Evolutionary conservation across 2,329 filamentous ascomycete species (phyloP).

Genomic region (Bipolaris oryzae): DNA sequence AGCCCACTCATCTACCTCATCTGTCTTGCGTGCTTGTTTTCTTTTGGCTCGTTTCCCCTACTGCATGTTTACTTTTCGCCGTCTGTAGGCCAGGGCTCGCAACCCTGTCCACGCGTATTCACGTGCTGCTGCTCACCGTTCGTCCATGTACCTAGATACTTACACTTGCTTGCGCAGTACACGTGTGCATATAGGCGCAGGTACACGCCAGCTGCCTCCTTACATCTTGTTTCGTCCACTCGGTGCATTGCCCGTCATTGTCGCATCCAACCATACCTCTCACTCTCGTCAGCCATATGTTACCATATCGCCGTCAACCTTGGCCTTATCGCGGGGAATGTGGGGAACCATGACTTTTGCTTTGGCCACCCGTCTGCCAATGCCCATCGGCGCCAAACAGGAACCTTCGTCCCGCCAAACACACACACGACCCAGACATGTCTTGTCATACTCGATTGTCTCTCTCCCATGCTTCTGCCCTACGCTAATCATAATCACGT

Average conservation of each 20-base stretch:
- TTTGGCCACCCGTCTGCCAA: constrained; percentile 5
- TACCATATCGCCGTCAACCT: constrained; percentile 8
- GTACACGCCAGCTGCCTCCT: neutral
- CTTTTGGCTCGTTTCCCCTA: neutral
- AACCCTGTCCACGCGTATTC: constrained; percentile 10
- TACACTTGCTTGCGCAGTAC: neutral
- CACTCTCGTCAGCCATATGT: constrained; percentile 5
- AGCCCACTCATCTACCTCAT: too few species aligned
- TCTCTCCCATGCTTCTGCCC: neutral
- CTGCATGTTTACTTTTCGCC: neutral
- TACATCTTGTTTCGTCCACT: neutral
- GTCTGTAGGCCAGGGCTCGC: neutral
- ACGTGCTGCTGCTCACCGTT: constrained; percentile 12
- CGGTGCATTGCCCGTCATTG: neutral
- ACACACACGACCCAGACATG: constrained; percentile 4
- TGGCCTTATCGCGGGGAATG: constrained; percentile 17
- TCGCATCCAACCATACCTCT: constrained; percentile 1
- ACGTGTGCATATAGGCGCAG: too few species aligned
- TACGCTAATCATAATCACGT: neutral
- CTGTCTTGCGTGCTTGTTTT: neutral
- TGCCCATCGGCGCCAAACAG: constrained; percentile 1
- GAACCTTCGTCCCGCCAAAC: constrained; percentile 4
- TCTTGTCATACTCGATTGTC: neutral
- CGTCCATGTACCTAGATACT: neutral
- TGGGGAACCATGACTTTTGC: constrained; percentile 15